Evolutionary conservation across 352 stramenopile species (phyloP).

Genomic region (Globisporangium solare): DNA sequence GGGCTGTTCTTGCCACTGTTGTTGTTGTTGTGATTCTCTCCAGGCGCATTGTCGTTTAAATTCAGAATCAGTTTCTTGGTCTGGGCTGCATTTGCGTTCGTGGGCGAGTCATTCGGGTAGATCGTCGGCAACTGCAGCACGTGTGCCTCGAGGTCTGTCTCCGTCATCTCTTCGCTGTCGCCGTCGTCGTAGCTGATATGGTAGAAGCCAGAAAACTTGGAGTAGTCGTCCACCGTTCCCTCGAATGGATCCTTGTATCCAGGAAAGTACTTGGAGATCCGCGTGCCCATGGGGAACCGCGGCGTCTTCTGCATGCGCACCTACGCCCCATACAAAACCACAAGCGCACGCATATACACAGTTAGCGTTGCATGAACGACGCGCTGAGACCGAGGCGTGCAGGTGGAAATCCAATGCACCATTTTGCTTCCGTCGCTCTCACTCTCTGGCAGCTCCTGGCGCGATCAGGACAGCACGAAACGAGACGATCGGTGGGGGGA

Average conservation of each 20-base stretch:
- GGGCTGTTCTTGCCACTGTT: slow-evolving; percentile 12
- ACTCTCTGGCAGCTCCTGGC: too few relatives aligned
- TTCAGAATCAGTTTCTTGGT: slow-evolving; percentile 30
- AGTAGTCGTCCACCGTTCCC: slow-evolving; percentile 54
- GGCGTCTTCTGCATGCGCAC: slow-evolving; percentile 41
- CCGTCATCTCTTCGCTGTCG: slow-evolving; percentile 80
- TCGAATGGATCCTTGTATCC: slow-evolving; percentile 53
- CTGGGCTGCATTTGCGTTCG: slow-evolving; percentile 14
- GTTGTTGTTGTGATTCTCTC: slow-evolving; percentile 8
- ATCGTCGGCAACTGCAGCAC: slow-evolving; percentile 18
- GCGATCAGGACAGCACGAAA: too few relatives aligned
- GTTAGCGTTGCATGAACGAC: not conserved
- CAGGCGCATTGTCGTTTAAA: slow-evolving; percentile 41
- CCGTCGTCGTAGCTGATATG: slow-evolving; percentile 77
- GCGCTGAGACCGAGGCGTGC: too few relatives aligned
- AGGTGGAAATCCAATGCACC: too few relatives aligned
- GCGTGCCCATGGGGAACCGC: slow-evolving; percentile 56
- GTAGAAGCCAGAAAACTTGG: slow-evolving; percentile 51
- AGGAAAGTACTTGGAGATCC: slow-evolving; percentile 64
- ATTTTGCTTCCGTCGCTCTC: too few relatives aligned
- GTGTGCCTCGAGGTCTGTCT: slow-evolving; percentile 54
- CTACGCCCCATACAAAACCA: slow-evolving; percentile 19
- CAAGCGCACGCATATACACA: not conserved
- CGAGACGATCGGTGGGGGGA: too few relatives aligned
- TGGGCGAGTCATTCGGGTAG: not conserved